Conservation (phyloP, 148 eudicot species). For the Diospyros kaki region DNA sequence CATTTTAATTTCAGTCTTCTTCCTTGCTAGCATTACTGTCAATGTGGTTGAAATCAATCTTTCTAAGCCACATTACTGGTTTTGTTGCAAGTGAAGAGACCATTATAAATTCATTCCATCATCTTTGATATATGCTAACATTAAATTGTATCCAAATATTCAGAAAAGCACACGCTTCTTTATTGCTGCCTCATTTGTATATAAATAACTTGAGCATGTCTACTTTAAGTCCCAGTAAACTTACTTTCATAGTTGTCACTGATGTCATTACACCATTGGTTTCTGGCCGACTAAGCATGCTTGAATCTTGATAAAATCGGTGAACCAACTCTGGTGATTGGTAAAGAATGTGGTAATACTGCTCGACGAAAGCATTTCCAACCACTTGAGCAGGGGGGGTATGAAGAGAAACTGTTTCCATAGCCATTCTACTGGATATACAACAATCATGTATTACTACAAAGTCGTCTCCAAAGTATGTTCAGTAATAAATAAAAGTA, state of each 20-base stretch:
- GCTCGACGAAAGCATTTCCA: constrained; percentile 78
- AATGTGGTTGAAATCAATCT: not conserved
- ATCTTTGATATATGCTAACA: not conserved
- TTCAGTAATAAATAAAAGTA: not conserved
- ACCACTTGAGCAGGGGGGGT: constrained; percentile 50
- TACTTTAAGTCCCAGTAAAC: constrained; percentile 17
- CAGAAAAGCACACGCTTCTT: not conserved
- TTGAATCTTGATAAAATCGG: constrained; percentile 65
- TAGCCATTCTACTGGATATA: constrained; percentile 33
- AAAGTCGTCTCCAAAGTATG: not conserved
- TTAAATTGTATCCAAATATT: not conserved
- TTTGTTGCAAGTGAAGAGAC: not conserved
- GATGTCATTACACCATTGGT: constrained; percentile 45
- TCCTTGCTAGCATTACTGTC: not conserved
- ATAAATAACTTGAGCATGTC: not conserved
- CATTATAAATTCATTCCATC: not conserved
- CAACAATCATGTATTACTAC: constrained; percentile 7
- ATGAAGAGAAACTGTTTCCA: constrained; percentile 20
- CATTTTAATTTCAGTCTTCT: not conserved
- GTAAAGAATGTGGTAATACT: constrained; percentile 73
- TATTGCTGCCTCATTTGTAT: not conserved
- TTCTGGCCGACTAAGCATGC: constrained; percentile 63
- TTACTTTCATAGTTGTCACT: constrained; percentile 63
- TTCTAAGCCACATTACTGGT: not conserved
- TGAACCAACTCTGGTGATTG: constrained; percentile 55